Evolutionary conservation across 2,329 filamentous ascomycete species (phyloP).

Genomic region (Fusarium udum): DNA sequence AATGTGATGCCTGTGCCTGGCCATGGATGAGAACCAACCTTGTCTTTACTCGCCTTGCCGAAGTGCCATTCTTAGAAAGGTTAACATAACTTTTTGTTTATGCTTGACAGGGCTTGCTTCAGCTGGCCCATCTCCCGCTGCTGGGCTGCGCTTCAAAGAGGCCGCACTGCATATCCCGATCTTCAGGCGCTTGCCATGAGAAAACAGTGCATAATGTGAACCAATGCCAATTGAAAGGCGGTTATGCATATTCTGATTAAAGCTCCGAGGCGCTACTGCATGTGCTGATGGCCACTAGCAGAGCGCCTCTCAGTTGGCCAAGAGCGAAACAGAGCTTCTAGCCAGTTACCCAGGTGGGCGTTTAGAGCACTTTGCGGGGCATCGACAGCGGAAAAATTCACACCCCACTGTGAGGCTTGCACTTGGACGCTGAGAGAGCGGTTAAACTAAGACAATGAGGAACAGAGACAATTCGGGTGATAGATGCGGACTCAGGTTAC

Average conservation of each 20-base stretch:
- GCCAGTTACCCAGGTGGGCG: constrained; percentile 5
- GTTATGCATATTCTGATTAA: constrained; percentile 30
- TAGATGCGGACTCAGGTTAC: constrained; percentile 6
- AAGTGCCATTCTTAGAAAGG: constrained; percentile 21
- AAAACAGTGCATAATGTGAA: background rate
- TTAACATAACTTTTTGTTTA: constrained; percentile 38
- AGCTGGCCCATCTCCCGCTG: constrained; percentile 21
- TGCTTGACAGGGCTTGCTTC: constrained; percentile 34
- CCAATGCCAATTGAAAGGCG: constrained; percentile 18
- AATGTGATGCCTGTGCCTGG: constrained; percentile 38
- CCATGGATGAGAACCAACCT: constrained; percentile 8
- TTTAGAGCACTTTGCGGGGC: constrained; percentile 22
- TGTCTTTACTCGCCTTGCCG: constrained; percentile 9
- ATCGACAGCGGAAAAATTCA: background rate
- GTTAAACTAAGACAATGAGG: constrained; percentile 1
- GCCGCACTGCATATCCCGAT: background rate
- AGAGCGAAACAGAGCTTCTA: constrained; percentile 14
- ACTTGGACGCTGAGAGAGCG: constrained; percentile 6
- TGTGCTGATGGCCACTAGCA: constrained; percentile 9
- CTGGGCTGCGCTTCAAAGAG: constrained; percentile 2
- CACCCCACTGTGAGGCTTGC: constrained; percentile 15
- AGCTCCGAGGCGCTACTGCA: constrained; percentile 33
- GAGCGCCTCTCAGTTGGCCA: constrained; percentile 22
- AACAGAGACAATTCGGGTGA: background rate
- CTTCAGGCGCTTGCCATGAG: background rate